Evolutionary conservation across 169 alveolate species (phyloP), one percentile per base, ranked within the genome.

Genomic region (Amoebophrya sp.): DNA sequence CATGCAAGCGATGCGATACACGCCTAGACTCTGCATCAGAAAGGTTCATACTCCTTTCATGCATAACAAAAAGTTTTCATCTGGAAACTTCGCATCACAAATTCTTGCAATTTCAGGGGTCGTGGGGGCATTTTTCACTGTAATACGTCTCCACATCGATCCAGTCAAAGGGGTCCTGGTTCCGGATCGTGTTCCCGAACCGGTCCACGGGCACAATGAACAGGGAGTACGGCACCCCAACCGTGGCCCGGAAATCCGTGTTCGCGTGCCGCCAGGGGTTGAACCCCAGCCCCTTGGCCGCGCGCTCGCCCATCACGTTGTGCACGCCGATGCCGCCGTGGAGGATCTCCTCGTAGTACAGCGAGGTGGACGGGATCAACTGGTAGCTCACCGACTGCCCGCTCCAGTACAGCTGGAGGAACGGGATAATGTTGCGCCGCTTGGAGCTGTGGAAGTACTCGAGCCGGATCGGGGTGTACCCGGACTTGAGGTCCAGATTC

Each of bases 161-260:
- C 83, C 83, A 66, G 83, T 66, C 83, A 25, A 66, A 66, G 83
- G 83, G 83, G 83, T 66, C 83, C 83, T 66, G 83, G 83, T 66
- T 66, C 35, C 83, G 29, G 83, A 66, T 66, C 35, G 83, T 66
- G 35, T 66, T 66, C 7, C 83, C 83, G 83, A 12, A 66, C 38
- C 32, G 12, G 83, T 66, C 83, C 83, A 66, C 83, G 7, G 83
- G 83, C 38, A 66, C 83, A 25, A 66, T 66, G 35, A 12, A 66
- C 32, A 66, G 35, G 35, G 1, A 0, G 83, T 66, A 66, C 10
- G 83, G 83, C 83, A 66, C 83, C 38, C 83, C 83, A 25, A 66
- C 83, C 83, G 35, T 66, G 35, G 83, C 83, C 35, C 18, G 1
- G 83, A 66, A 66, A 25, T 66, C 83, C 32, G 39, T 66, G 83